These are phyloP conservation scores for Oenanthe sinensis DNA, from an alignment of 129 eudicot genomes.

Conservation along the genomic window DNA sequence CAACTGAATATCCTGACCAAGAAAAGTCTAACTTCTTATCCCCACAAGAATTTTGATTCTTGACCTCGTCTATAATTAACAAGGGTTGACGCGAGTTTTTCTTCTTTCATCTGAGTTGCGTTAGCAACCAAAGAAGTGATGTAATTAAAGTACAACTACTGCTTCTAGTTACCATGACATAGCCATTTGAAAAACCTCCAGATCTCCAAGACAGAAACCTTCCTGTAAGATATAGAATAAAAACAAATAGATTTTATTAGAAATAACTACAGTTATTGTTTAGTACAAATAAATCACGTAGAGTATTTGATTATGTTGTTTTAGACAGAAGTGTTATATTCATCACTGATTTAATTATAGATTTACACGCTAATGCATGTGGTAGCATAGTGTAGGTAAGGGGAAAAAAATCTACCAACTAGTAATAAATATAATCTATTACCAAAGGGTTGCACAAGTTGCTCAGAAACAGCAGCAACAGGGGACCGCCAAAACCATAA, in stretches of 20 bases:
- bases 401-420: neutral
- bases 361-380: neutral
- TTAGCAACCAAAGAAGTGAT: neutral
- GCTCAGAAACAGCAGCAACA: conserved; percentile 56
- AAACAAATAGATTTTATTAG: neutral
- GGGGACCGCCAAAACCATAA: conserved; percentile 60
- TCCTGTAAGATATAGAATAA: conserved; percentile 32
- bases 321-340: neutral
- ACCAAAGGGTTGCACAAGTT: conserved; percentile 77
- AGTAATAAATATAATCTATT: conserved; percentile 16
- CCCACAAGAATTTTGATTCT: neutral
- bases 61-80: neutral
- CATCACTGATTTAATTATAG: neutral
- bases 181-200: neutral
- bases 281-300: neutral
- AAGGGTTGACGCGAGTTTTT: neutral
- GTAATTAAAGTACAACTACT: neutral
- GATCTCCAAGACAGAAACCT: conserved; percentile 12
- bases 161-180: conserved; percentile 2
- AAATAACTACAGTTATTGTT: neutral
- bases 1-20: neutral
- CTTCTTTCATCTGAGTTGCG: neutral
- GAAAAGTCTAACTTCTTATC: neutral
- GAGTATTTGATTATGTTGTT: neutral
- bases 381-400: neutral